These are phyloP conservation scores for Corchorus capsularis DNA, from an alignment of 345 rosid genomes.

Conservation along the genomic window DNA sequence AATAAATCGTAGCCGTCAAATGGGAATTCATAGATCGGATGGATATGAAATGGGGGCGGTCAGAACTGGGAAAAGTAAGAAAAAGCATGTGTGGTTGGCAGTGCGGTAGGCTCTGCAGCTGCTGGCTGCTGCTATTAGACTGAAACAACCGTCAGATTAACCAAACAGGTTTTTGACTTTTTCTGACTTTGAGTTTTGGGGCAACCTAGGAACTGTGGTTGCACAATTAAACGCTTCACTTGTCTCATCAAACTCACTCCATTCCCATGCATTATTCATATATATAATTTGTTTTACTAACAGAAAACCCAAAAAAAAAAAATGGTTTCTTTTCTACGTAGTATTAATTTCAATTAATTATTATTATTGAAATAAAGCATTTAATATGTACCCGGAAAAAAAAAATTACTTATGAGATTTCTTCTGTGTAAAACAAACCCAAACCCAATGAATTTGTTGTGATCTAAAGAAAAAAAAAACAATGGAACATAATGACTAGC, in stretches of 20 bases:
- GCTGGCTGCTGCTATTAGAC: slow-evolving; percentile 10
- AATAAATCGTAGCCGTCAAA: slow-evolving; percentile 23
- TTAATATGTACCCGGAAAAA: too few relatives aligned
- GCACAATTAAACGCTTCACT: neutral
- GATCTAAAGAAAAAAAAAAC: neutral
- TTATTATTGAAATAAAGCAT: too few relatives aligned
- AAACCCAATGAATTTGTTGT: neutral
- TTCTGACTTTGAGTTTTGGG: neutral
- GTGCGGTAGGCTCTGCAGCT: neutral
- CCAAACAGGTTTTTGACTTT: slow-evolving; percentile 24
- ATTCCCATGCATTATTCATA: slow-evolving; percentile 16
- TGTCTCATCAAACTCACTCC: neutral
- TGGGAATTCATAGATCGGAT: neutral
- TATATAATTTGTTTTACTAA: neutral
- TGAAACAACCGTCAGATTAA: slow-evolving; percentile 26
- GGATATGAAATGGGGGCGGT: neutral
- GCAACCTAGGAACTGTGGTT: slow-evolving; percentile 24
- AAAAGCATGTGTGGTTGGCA: neutral
- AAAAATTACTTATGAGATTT: too few relatives aligned
- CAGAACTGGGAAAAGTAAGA: slow-evolving; percentile 18
- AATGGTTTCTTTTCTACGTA: too few relatives aligned
- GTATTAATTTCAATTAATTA: too few relatives aligned
- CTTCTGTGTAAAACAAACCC: neutral
- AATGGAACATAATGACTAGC: too few relatives aligned
- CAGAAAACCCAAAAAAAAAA: neutral